Evolutionary conservation across 2,329 filamentous ascomycete species (phyloP), one percentile per base, ranked within the genome.

Genomic region (Xylaria arbuscula): DNA sequence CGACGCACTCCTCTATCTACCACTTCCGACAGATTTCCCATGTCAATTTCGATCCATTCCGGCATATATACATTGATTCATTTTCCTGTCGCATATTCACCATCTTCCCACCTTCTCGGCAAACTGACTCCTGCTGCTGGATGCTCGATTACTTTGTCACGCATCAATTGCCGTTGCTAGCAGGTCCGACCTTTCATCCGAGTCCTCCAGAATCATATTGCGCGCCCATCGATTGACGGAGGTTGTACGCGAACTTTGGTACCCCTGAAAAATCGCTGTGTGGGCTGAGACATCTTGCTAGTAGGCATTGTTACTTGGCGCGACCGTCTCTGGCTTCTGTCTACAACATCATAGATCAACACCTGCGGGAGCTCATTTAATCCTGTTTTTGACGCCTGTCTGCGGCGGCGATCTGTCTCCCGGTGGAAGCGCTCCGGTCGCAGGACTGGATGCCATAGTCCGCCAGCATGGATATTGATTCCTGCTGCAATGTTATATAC

Each of bases 401-500:
- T 75, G 76, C 70, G 74, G 72, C 72, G 58, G 56, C 56, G 62
- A 34, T 67, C 47, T 50, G 55, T 62, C 59, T 55, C 67, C 67
- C 81, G 85, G 84, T 81, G 81, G 82, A 84, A 84, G 85, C 83
- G 85, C 83, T 85, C 85, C 86, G 82, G 86, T 88, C 86, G 83
- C 78, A 80, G 84, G 87, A 86, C 86, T 88, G 85, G 86, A 83
- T 85, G 85, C 85, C 83, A 81, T 79, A 81, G 77, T 80, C 82
- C 81, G 80, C 81, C 81, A 84, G 80, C 77, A 89, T 89, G 87
- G 87, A 89, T 78, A 83, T 82, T 76, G 82, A 84, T 75, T 80
- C 81, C 67, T 88, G 86, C 77, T 88, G 86, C 77, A 86, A 88
- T 77, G 83, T 89, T 72, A 86, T 89, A 70, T 89, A 89, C 73